A percentile compares a stretch with the other conserved stretches of the same genome.
Evolutionary conservation across 1,139 yeast genomes (phyloP).

Genomic region (Geotrichum citri-aurantii): DNA sequence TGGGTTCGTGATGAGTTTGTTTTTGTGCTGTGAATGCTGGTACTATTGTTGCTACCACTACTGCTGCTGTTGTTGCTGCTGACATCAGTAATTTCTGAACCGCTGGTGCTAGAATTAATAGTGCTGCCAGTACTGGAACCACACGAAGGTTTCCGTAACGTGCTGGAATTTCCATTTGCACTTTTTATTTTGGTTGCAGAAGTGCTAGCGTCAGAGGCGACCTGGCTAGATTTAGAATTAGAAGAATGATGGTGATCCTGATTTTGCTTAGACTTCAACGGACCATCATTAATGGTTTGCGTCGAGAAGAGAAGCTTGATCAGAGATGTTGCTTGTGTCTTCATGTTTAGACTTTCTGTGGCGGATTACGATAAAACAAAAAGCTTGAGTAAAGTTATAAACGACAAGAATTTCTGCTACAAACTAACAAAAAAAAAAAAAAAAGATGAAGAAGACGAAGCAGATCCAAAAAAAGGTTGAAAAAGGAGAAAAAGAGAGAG

Average conservation of each 20-base stretch:
- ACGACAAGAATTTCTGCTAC: not conserved
- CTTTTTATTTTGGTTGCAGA: not conserved
- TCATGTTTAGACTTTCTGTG: not conserved
- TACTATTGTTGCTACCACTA: not conserved
- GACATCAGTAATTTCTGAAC: not conserved
- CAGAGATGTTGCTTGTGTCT: not conserved
- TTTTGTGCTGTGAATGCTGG: not conserved
- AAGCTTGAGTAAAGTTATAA: not conserved
- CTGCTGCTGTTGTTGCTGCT: not conserved
- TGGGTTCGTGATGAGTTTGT: not conserved
- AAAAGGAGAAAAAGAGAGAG: not conserved
- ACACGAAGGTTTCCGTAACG: not conserved
- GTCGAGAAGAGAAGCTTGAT: not conserved
- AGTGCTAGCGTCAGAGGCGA: not conserved
- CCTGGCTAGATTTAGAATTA: not conserved
- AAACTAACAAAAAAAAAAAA: not conserved
- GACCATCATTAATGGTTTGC: not conserved
- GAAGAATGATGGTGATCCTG: not conserved
- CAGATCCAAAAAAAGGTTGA: not conserved
- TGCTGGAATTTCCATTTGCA: not conserved
- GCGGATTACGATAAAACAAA: not conserved
- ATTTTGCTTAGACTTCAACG: not conserved
- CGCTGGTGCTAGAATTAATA: not conserved
- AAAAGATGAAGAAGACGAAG: not conserved
- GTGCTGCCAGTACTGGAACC: not conserved